phyloP scores from a whole-genome alignment of 352 stramenopile genomes.

The Plasmopara muralis region DNA sequence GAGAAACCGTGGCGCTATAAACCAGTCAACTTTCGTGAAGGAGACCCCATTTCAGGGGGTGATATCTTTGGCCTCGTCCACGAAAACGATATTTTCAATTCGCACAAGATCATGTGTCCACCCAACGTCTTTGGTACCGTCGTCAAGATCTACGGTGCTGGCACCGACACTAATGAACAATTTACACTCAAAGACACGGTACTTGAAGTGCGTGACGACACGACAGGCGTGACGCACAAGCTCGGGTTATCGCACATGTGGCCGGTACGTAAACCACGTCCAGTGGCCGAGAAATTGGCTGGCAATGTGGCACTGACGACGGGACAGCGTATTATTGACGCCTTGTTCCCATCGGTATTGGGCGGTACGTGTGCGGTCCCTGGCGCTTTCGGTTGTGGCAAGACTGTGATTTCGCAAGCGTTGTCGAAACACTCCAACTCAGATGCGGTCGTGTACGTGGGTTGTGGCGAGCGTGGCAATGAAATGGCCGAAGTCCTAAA shows the following conservation, averaged over 20 bases:
- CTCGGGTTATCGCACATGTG: conserved; percentile 97
- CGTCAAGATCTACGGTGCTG: conserved; percentile 97
- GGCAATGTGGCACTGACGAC: conserved; percentile 97
- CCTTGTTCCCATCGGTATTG: conserved; percentile 98
- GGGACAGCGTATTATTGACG: conserved; percentile 98
- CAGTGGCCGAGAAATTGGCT: conserved; percentile 97
- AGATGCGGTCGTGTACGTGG: conserved; percentile 98
- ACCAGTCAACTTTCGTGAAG: conserved; percentile 91
- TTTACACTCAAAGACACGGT: conserved; percentile 97
- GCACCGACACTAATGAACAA: conserved; percentile 94
- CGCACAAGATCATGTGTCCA: conserved; percentile 99
- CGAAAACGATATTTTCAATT: conserved; percentile 98
- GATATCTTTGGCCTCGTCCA: conserved; percentile 98
- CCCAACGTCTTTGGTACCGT: conserved; percentile 98
- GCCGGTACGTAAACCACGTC: conserved; percentile 94
- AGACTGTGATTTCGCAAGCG: conserved; percentile 99
- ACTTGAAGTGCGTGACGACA: conserved; percentile 97
- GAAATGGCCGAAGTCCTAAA: conserved; percentile 99
- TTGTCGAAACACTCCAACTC: conserved; percentile 99
- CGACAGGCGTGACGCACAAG: conserved; percentile 92
- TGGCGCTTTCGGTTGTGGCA: conserved; percentile 98
- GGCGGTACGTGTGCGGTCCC: conserved; percentile 98
- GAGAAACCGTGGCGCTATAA: conserved; percentile 95
- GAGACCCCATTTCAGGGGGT: conserved; percentile 93
- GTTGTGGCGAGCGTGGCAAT: conserved; percentile 98